Conservation (phyloP, 257 asterid genomes). For the Solanum sitiens region DNA sequence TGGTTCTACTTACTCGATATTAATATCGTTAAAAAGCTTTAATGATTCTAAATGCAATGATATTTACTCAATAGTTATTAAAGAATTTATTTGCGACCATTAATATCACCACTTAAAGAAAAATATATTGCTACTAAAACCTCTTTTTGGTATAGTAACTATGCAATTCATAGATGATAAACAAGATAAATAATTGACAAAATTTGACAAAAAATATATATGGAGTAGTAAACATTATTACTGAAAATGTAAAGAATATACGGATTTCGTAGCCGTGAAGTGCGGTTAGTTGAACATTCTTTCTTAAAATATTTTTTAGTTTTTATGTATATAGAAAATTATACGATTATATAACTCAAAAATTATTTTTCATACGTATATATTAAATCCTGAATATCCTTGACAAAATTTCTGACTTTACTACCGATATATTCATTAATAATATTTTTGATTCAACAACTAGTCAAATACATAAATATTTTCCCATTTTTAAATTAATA, state of each 20-base stretch:
- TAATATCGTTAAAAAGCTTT: too few relatives aligned
- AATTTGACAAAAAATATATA: too few relatives aligned
- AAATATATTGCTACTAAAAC: not conserved
- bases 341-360: too few relatives aligned
- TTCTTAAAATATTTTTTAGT: too few relatives aligned
- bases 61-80: not conserved
- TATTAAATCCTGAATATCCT: too few relatives aligned
- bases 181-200: not conserved
- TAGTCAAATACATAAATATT: not conserved
- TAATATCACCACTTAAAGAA: not conserved
- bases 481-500: not conserved
- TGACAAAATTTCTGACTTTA: fast-evolving
- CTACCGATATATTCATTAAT: not conserved
- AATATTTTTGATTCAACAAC: not conserved
- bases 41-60: too few relatives aligned
- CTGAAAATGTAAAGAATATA: not conserved
- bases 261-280: too few relatives aligned
- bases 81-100: not conserved
- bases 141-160: not conserved
- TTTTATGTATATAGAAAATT: too few relatives aligned
- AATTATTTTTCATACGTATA: too few relatives aligned
- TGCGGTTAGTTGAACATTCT: too few relatives aligned
- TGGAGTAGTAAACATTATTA: too few relatives aligned
- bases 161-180: not conserved
- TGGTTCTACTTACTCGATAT: not conserved